Base-by-base conservation (phyloP, 176 grass and related monocot genomes). In the Rhynchospora breviuscula region DNA sequence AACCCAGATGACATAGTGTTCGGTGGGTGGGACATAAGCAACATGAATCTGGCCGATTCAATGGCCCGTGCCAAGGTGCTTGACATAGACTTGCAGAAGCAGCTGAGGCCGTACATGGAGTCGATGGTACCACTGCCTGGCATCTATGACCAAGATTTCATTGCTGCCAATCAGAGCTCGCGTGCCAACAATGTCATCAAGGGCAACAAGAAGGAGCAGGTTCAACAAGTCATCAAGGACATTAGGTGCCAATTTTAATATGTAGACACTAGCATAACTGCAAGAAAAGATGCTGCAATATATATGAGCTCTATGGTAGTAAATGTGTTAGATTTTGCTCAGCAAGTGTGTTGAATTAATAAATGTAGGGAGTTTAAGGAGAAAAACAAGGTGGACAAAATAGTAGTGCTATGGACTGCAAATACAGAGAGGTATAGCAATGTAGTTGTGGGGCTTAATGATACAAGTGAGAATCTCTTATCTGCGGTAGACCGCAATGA, bases 71-170 rank as follows among this genome's bases (percentile, higher is more conserved):
- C 93, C 82, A 98, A 91, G 87, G 96, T 98, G 17, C 54, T 95
- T 63, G 93, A 98, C 85, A 98, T 98, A 56, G 96, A 95, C 85
- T 88, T 98, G 45, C 96, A 98, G 91, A 98, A 98, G 86, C 96
- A 98, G 76, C 92, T 98, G 29, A 91, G 96, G 56, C 89, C 93
- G 4, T 98, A 95, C 86, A 98, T 98, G 96, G 96, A 98, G 68
- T 94, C 93, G 81, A 95, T 95, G 70, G 85, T 92, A 10, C 96
- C 96, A 8, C 88, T 98, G 14, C 91, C 96, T 0, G 96, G 96
- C 15, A 95, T 98, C 73, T 98, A 91, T 26, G 88, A 98, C 4
- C 89, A 89, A 0, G 96, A 98, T 61, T 98, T 98, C 85, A 94
- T 98, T 6, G 96, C 96, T 0, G 93, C 96, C 9, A 98, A 98